phyloP scores from a whole-genome alignment of 495 filamentous ascomycete genomes.

The Polyplosphaeria fusca region DNA sequence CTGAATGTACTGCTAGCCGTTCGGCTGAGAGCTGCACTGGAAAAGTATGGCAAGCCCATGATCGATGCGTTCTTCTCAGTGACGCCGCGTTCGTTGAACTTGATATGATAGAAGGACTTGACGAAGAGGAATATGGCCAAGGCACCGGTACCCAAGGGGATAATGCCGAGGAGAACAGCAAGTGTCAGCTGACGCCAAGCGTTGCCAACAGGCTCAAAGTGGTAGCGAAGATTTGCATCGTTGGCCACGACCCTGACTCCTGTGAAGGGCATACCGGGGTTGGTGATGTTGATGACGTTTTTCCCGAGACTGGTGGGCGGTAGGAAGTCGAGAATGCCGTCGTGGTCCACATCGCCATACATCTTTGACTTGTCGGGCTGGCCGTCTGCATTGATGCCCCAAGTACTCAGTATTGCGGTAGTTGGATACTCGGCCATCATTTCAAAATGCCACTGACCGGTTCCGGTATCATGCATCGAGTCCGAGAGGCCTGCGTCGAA shows the following conservation, averaged over 20 bases:
- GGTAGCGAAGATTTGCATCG: slow-evolving; percentile 54
- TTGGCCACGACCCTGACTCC: slow-evolving; percentile 57
- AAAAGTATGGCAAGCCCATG: slow-evolving; percentile 1
- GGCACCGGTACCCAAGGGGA: slow-evolving; percentile 52
- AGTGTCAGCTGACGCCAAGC: slow-evolving; percentile 56
- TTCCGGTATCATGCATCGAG: slow-evolving; percentile 50
- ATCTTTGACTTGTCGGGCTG: slow-evolving; percentile 59
- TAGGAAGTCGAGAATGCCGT: slow-evolving; percentile 61
- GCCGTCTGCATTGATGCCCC: slow-evolving; percentile 66
- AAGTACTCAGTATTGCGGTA: slow-evolving; percentile 62
- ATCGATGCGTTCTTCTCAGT: slow-evolving; percentile 5
- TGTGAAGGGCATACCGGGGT: slow-evolving; percentile 54
- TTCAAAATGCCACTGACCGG: slow-evolving; percentile 59
- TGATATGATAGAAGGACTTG: slow-evolving; percentile 67
- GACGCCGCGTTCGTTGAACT: slow-evolving; percentile 66
- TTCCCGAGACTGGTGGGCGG: slow-evolving; percentile 58
- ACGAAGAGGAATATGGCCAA: slow-evolving; percentile 59
- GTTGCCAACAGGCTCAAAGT: slow-evolving; percentile 54
- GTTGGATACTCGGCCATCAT: slow-evolving; percentile 66
- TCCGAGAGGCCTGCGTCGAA: slow-evolving; percentile 63
- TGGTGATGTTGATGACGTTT: slow-evolving; percentile 60
- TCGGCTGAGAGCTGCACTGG: neutral
- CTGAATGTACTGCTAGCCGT: slow-evolving; percentile 1
- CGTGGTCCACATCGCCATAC: slow-evolving; percentile 59
- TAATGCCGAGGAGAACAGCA: slow-evolving; percentile 55